phyloP scores from a whole-genome alignment of 768 basidiomycete genomes.

The Boletus eberwhitei region DNA sequence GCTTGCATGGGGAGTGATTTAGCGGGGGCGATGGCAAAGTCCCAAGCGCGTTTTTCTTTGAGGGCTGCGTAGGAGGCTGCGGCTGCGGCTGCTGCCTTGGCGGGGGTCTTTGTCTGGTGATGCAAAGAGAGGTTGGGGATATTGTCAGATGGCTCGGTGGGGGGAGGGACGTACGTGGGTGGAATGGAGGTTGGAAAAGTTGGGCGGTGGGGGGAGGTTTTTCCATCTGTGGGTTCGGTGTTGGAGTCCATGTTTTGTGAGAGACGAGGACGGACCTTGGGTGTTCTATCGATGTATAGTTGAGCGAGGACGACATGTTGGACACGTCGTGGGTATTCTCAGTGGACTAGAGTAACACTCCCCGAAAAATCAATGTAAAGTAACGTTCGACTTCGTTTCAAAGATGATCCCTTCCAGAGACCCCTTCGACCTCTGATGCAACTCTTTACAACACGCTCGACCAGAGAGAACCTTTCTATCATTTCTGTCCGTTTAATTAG shows the following conservation, averaged over 20 bases:
- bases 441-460: too few species aligned
- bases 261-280: constrained; percentile 16
- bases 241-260: background rate
- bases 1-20: constrained; percentile 96
- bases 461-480: too few species aligned
- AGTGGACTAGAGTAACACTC: too few species aligned
- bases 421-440: too few species aligned
- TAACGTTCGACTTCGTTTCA: too few species aligned
- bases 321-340: background rate
- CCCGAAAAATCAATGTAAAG: too few species aligned
- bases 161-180: constrained; percentile 18
- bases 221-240: constrained; percentile 45
- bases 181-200: constrained; percentile 52
- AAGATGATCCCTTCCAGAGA: too few species aligned
- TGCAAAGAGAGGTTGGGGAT: background rate
- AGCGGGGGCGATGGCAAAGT: constrained; percentile 77
- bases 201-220: constrained; percentile 62
- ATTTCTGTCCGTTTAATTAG: too few species aligned
- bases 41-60: constrained; percentile 82
- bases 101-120: constrained; percentile 41
- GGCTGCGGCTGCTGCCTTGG: constrained; percentile 33
- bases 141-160: background rate
- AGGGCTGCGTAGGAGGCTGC: constrained; percentile 58
- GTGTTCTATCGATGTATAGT: constrained; percentile 32
- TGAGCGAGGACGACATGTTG: constrained; percentile 27